Evolutionary conservation across 2,329 filamentous ascomycete genomes (phyloP).

Genomic region (Cladosporium velox): DNA sequence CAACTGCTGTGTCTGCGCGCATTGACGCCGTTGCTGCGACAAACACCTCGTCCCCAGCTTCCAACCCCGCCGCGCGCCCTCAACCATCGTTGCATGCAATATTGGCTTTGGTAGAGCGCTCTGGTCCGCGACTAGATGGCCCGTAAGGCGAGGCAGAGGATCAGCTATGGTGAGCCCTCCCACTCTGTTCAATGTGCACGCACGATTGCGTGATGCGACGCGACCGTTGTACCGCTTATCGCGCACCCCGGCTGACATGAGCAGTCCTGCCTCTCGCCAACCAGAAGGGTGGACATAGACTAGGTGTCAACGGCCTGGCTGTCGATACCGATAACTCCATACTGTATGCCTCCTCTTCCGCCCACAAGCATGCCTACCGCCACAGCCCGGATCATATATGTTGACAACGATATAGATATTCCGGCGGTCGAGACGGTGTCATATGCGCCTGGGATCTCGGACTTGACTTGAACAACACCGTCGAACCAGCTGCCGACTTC

Average conservation of each 20-base stretch:
- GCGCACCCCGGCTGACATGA: conserved; percentile 22
- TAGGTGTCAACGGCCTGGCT: conserved; percentile 92
- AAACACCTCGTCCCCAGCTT: background rate
- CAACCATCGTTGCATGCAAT: background rate
- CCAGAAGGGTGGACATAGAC: conserved; percentile 75
- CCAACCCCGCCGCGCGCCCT: background rate
- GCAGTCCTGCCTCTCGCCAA: conserved; percentile 72
- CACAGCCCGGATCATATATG: background rate
- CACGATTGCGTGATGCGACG: conserved; percentile 13
- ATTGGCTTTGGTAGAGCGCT: background rate
- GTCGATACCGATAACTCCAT: conserved; percentile 82
- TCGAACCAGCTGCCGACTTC: conserved; percentile 36
- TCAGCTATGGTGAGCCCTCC: conserved; percentile 51
- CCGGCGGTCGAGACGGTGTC: conserved; percentile 89
- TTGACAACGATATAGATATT: conserved; percentile 67
- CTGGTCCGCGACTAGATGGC: conserved; percentile 42
- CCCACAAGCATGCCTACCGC: background rate
- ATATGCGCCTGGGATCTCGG: conserved; percentile 95
- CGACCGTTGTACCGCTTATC: conserved; percentile 17
- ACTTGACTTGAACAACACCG: conserved; percentile 59
- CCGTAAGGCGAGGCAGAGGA: conserved; percentile 55
- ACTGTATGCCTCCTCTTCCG: conserved; percentile 62
- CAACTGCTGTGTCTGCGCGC: background rate
- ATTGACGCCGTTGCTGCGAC: conserved; percentile 8
- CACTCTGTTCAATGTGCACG: background rate